Percentiles rank a stretch among this genome's conserved stretches.
phyloP scores from a whole-genome alignment of 1,139 yeast genomes.

The Scheffersomyces titani region DNA sequence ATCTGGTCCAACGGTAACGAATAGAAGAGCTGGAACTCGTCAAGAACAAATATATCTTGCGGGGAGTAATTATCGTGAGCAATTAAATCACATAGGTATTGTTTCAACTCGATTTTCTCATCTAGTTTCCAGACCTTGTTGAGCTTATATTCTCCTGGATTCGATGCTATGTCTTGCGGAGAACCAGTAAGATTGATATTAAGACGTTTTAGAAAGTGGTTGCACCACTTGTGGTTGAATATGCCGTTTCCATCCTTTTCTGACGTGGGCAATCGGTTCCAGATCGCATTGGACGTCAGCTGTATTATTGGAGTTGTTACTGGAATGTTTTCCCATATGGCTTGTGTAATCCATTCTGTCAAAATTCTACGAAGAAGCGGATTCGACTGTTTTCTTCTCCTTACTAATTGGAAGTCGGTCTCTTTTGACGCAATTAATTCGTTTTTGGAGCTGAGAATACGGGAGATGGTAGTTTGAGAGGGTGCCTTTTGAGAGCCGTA shows the following conservation, averaged over 20 bases:
- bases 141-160: constrained; percentile 36
- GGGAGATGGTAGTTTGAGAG: constrained; percentile 67
- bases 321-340: constrained; percentile 67
- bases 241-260: constrained; percentile 65
- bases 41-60: constrained; percentile 58
- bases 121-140: constrained; percentile 65
- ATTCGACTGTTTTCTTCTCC: constrained; percentile 58
- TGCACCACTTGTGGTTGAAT: constrained; percentile 67
- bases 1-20: constrained; percentile 63
- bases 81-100: constrained; percentile 34
- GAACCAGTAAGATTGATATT: constrained; percentile 53
- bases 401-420: constrained; percentile 53
- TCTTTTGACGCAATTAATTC: constrained; percentile 61
- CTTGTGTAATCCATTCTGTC: constrained; percentile 70
- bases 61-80: constrained; percentile 41
- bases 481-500: constrained; percentile 57
- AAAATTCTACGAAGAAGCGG: constrained; percentile 57
- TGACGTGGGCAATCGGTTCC: constrained; percentile 58
- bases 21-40: constrained; percentile 62
- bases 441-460: constrained; percentile 59
- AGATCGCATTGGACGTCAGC: constrained; percentile 63
- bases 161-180: constrained; percentile 39
- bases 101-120: constrained; percentile 49
- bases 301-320: constrained; percentile 64
- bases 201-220: constrained; percentile 55